Conservation (phyloP, 257 asterid genomes). For the Solanum appendiculatum region DNA sequence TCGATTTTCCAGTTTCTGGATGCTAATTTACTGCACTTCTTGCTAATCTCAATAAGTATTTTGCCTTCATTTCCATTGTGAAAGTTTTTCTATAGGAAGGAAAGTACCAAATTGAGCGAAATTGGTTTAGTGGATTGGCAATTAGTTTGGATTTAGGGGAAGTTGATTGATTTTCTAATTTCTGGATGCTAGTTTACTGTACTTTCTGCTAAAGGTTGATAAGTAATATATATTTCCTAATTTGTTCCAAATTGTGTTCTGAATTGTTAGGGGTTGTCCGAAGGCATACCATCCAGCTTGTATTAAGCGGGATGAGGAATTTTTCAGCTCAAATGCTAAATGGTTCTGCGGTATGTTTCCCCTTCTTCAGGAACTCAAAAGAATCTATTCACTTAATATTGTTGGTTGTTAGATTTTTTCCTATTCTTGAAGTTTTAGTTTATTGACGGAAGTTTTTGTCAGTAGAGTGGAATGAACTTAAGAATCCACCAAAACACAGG, state of each 20-base stretch:
- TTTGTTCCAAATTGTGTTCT: neutral
- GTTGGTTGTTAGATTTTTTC: neutral
- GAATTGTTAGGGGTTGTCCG: slow-evolving; percentile 83
- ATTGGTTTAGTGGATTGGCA: neutral
- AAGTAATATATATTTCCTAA: neutral
- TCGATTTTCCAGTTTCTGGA: too few relatives aligned
- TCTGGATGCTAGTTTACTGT: neutral
- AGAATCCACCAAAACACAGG: neutral
- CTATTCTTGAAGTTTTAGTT: neutral
- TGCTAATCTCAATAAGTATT: neutral
- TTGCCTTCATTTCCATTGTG: neutral
- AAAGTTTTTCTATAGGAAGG: neutral
- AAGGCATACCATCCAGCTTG: slow-evolving; percentile 96
- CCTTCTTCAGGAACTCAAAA: neutral
- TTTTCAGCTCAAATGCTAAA: slow-evolving; percentile 60
- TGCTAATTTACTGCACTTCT: neutral
- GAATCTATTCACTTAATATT: neutral
- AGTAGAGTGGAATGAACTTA: neutral
- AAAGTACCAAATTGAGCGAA: neutral
- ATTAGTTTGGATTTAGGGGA: too few relatives aligned
- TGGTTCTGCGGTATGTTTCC: slow-evolving; percentile 64
- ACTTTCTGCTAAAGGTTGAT: neutral
- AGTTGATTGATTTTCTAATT: neutral
- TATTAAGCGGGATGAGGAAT: slow-evolving; percentile 81
- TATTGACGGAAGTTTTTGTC: neutral